Percentiles rank a stretch among this genome's conserved stretches.
These are phyloP conservation scores for Penicillium sp. DNA, from an alignment of 2,329 filamentous ascomycete species.

Conservation along the genomic window DNA sequence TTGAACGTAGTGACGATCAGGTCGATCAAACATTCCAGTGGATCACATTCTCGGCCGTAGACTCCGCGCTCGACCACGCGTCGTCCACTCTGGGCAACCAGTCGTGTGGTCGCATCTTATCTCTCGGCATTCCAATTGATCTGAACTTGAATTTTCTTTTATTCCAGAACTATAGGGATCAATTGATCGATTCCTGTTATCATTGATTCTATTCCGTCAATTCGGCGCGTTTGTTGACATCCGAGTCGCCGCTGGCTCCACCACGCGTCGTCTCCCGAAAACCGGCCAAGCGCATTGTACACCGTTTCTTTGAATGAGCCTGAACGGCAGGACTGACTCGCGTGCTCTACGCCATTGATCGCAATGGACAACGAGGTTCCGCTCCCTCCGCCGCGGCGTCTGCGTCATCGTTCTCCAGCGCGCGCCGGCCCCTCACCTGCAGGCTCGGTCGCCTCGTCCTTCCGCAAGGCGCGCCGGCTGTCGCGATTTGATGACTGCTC, in stretches of 20 bases:
- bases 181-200: background rate
- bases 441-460: slow-evolving; percentile 16
- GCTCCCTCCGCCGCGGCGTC: slow-evolving; percentile 36
- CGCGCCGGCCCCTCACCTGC: slow-evolving; percentile 12
- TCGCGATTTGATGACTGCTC: slow-evolving; percentile 36
- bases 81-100: slow-evolving; percentile 8
- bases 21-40: slow-evolving; percentile 22
- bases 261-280: slow-evolving; percentile 21
- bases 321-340: background rate
- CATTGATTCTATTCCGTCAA: slow-evolving; percentile 1
- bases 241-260: slow-evolving; percentile 16
- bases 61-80: slow-evolving; percentile 21
- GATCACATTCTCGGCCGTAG: slow-evolving; percentile 12
- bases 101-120: slow-evolving; percentile 23
- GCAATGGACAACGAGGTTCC: slow-evolving; percentile 39
- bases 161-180: background rate
- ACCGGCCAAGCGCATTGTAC: slow-evolving; percentile 2
- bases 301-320: background rate
- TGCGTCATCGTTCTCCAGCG: slow-evolving; percentile 34
- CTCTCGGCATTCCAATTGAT: slow-evolving; percentile 9
- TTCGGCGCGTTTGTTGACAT: slow-evolving; percentile 21
- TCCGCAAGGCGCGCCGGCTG: slow-evolving; percentile 25
- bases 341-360: background rate
- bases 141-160: background rate
- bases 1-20: slow-evolving; percentile 14